Evolutionary conservation across 495 filamentous ascomycete species (phyloP).

Genomic region (Gamarada debralockiae): DNA sequence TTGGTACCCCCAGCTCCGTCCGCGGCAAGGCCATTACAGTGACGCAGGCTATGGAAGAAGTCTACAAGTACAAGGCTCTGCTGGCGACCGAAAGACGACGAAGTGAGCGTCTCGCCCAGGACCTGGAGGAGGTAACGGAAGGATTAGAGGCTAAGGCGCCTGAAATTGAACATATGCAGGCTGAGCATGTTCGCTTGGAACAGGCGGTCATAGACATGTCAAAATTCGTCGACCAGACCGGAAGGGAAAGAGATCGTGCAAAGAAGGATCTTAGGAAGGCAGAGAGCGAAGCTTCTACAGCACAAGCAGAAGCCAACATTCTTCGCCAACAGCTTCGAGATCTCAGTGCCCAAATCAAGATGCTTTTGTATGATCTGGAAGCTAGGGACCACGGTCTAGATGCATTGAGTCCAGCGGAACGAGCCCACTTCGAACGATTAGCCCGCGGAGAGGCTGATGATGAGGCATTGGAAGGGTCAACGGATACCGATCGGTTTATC

Average conservation of each 20-base stretch:
- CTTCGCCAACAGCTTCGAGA: slow-evolving; percentile 86
- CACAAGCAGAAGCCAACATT: slow-evolving; percentile 70
- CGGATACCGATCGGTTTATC: slow-evolving; percentile 81
- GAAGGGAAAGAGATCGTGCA: slow-evolving; percentile 53
- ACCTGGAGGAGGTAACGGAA: slow-evolving; percentile 75
- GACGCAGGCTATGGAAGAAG: slow-evolving; percentile 48
- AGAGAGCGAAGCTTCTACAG: slow-evolving; percentile 65
- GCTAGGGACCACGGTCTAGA: slow-evolving; percentile 74
- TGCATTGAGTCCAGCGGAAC: slow-evolving; percentile 61
- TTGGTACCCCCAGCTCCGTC: slow-evolving; percentile 48
- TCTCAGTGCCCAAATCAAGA: slow-evolving; percentile 82
- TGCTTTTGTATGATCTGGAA: slow-evolving; percentile 79
- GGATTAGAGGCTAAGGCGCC: slow-evolving; percentile 65
- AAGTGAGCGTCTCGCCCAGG: slow-evolving; percentile 63
- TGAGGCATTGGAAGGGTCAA: slow-evolving; percentile 63
- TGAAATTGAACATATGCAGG: slow-evolving; percentile 62
- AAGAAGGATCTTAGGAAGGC: slow-evolving; percentile 65
- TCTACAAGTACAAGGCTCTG: slow-evolving; percentile 48
- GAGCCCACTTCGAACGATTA: slow-evolving; percentile 63
- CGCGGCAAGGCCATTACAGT: slow-evolving; percentile 42
- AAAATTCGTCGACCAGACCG: slow-evolving; percentile 54
- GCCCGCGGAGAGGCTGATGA: slow-evolving; percentile 61
- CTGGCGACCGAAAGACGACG: slow-evolving; percentile 62
- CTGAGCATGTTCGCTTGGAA: slow-evolving; percentile 64
- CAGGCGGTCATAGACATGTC: slow-evolving; percentile 79